Evolutionary conservation across 345 rosid genomes (phyloP), one percentile per base, ranked within the genome.

Genomic region (Hibiscus syriacus): DNA sequence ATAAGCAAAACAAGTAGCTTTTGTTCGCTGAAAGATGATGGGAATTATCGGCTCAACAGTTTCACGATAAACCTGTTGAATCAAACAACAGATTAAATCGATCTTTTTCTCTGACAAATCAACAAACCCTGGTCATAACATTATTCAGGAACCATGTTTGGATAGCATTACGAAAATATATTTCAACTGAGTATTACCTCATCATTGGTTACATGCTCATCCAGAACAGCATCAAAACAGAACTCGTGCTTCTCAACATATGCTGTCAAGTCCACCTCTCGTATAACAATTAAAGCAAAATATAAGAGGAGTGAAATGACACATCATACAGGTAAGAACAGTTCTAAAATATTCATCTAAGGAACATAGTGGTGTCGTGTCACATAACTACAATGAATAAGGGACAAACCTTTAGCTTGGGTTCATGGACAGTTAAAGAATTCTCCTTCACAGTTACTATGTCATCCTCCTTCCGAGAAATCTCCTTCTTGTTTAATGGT

Each of bases 1-100:
- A 85, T 94, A 94, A 16, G 99, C 99, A 83, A 94, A 94, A 86
- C 99, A 94, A 6, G 99, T 94, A 66, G 99, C 98, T 81, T 94
- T 94, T 69, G 93, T 91, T 76, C 95, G 82, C 79, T 86, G 90
- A 77, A 94, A 94, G 60, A 94, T 89, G 61, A 67, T 83, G 62
- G 99, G 98, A 66, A 91, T 89, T 67, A 94, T 89, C 55, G 99
- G 99, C 80, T 88, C 90, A 56, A 91, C 90, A 5, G 99, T 91
- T 41, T 59, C 90, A 54, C 84, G 86, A 79, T 94, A 91, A 55
- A 94, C 96, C 99, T 91, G 86, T 72, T 53, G 25, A 72, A 79
- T 49, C n/a, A 72, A 72, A 38, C 25, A 72, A 20, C 52, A 17
- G 8, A 68, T 61, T 14, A 45, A 58, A 70, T 72, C 38, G 41